Evolutionary conservation across 208 protist genomes (phyloP).

Genomic region (Leishmania martiniquensis): DNA sequence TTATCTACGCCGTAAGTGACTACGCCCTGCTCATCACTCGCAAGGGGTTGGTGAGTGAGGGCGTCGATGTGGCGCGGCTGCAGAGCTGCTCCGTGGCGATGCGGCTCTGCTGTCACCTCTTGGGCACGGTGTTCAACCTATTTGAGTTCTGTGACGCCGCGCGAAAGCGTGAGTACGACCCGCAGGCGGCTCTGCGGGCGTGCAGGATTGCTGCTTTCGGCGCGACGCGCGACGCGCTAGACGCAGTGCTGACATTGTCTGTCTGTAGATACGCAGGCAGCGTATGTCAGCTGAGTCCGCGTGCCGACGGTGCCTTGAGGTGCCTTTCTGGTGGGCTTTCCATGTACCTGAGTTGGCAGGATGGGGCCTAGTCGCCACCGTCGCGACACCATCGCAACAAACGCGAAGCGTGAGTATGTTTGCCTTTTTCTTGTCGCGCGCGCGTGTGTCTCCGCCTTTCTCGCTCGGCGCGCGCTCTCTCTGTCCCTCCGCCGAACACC

Average conservation of each 20-base stretch:
- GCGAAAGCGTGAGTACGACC: slow-evolving; percentile 41
- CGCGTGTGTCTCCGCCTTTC: not conserved
- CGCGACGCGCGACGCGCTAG: slow-evolving; percentile 38
- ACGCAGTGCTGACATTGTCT: slow-evolving; percentile 36
- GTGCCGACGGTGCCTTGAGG: slow-evolving; percentile 23
- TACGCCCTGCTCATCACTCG: slow-evolving; percentile 44
- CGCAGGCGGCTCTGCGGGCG: slow-evolving; percentile 36
- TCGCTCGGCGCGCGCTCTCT: not conserved
- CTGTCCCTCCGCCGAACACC: not conserved
- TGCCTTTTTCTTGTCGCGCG: not conserved
- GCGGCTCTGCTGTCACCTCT: slow-evolving; percentile 41
- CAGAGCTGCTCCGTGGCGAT: not conserved
- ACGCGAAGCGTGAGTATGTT: no score
- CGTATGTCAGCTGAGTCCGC: slow-evolving; percentile 10
- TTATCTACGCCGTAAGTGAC: slow-evolving; percentile 49
- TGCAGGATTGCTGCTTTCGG: slow-evolving; percentile 24
- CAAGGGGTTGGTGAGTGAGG: slow-evolving; percentile 16
- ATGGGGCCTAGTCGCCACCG: slow-evolving; percentile 7
- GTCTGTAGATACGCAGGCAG: slow-evolving; percentile 12
- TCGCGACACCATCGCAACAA: not conserved
- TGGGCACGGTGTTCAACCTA: slow-evolving; percentile 36
- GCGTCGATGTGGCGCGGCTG: not conserved
- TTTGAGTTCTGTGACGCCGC: slow-evolving; percentile 47
- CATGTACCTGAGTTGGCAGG: slow-evolving; percentile 37
- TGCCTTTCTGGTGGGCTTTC: slow-evolving; percentile 52